These are phyloP conservation scores for Yamadazyma sp. DNA, from an alignment of 805 yeast genomes.

Conservation along the genomic window DNA sequence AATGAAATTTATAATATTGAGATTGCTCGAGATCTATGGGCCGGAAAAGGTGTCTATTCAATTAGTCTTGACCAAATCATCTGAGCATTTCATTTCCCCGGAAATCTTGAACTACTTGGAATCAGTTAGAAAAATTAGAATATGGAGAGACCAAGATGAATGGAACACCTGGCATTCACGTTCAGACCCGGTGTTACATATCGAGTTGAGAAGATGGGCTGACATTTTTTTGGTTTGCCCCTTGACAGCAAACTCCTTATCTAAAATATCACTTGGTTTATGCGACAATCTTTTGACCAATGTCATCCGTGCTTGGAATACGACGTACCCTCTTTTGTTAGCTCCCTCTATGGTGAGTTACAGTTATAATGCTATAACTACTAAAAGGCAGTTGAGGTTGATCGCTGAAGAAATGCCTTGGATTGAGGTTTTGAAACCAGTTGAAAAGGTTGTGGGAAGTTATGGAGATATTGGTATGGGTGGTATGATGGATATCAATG, in stretches of 20 bases:
- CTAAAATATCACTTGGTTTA: slow-evolving; percentile 85
- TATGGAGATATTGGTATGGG: slow-evolving; percentile 99
- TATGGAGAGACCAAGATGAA: slow-evolving; percentile 61
- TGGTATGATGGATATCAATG: slow-evolving; percentile 98
- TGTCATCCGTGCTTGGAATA: slow-evolving; percentile 94
- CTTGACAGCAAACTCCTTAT: slow-evolving; percentile 85
- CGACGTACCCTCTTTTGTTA: slow-evolving; percentile 79
- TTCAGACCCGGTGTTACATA: slow-evolving; percentile 90
- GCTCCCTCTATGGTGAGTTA: slow-evolving; percentile 97
- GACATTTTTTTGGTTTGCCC: slow-evolving; percentile 94
- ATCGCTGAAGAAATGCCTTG: slow-evolving; percentile 91
- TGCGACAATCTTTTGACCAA: slow-evolving; percentile 91
- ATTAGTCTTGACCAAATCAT: slow-evolving; percentile 52
- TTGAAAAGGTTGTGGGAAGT: slow-evolving; percentile 87
- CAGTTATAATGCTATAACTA: slow-evolving; percentile 85
- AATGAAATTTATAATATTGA: slow-evolving; percentile 51
- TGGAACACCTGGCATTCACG: slow-evolving; percentile 76
- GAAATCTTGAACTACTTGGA: slow-evolving; percentile 44
- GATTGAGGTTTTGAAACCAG: slow-evolving; percentile 91
- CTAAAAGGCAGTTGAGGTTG: slow-evolving; percentile 75
- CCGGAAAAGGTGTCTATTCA: slow-evolving; percentile 53
- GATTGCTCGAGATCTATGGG: slow-evolving; percentile 51
- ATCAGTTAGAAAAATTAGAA: slow-evolving; percentile 42
- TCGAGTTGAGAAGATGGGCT: slow-evolving; percentile 95
- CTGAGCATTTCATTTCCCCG: slow-evolving; percentile 51